These are phyloP conservation scores for Anisogramma anomala DNA, from an alignment of 2,329 filamentous ascomycete genomes.

Conservation along the genomic window DNA sequence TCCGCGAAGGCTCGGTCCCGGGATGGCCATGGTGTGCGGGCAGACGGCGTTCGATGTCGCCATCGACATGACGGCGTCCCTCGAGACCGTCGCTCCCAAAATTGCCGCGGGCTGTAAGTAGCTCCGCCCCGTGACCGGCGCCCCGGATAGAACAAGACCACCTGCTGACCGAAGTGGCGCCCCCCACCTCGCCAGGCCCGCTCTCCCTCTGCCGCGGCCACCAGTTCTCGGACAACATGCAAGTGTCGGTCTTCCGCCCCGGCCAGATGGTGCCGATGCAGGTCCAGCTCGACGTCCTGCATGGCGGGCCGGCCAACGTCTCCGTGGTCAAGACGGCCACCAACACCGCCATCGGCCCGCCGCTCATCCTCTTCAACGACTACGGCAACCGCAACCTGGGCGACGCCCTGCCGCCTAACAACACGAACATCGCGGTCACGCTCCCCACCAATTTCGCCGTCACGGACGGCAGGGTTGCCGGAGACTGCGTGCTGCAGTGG, in stretches of 20 bases:
- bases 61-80: slow-evolving; percentile 2
- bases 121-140: neutral
- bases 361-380: slow-evolving; percentile 3
- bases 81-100: slow-evolving; percentile 7
- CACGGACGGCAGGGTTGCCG: slow-evolving; percentile 1
- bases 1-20: neutral
- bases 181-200: neutral
- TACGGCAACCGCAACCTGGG: slow-evolving; percentile 4
- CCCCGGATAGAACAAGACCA: neutral
- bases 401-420: slow-evolving; percentile 3
- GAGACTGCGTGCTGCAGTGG: slow-evolving; percentile 7
- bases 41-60: slow-evolving; percentile 7
- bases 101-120: slow-evolving; percentile 8
- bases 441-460: slow-evolving; percentile 2
- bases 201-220: slow-evolving; percentile 6
- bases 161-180: too few species aligned
- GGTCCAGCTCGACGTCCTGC: slow-evolving; percentile 1
- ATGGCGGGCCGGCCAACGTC: slow-evolving; percentile 6
- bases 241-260: slow-evolving; percentile 3
- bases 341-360: slow-evolving; percentile 2
- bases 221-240: slow-evolving; percentile 4
- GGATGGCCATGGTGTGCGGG: slow-evolving; percentile 2
- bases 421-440: slow-evolving; percentile 6
- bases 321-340: slow-evolving; percentile 5
- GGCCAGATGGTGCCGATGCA: slow-evolving; percentile 8